Evolutionary conservation across 176 grass and related monocot genomes (phyloP).

Genomic region (Lolium rigidum): DNA sequence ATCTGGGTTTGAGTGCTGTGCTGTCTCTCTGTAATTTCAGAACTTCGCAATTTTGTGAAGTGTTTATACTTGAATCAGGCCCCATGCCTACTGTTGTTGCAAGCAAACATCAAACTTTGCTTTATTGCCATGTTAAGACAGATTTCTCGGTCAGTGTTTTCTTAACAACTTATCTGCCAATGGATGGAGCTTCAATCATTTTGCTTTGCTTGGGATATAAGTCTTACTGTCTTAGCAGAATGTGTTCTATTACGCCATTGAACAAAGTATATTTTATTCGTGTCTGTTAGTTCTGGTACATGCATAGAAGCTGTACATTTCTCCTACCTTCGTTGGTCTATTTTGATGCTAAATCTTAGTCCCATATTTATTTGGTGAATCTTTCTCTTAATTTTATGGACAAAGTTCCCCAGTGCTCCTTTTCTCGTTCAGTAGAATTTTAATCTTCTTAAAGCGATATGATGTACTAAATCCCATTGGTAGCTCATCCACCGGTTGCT

Average conservation of each 20-base stretch:
- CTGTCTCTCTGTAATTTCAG: neutral
- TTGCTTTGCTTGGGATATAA: neutral
- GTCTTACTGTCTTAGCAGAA: neutral
- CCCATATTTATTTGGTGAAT: neutral
- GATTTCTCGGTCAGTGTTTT: neutral
- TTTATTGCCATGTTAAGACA: neutral
- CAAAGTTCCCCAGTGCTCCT: neutral
- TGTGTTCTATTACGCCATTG: neutral
- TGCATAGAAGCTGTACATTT: neutral
- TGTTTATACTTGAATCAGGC: slow-evolving; percentile 8
- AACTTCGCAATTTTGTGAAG: slow-evolving; percentile 4
- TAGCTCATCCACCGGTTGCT: slow-evolving; percentile 9
- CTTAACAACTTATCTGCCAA: neutral
- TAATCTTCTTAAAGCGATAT: slow-evolving; percentile 14
- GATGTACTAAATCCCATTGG: neutral
- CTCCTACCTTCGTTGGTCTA: slow-evolving; percentile 2
- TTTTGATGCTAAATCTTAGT: slow-evolving; percentile 16
- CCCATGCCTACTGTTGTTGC: neutral
- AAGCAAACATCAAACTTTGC: slow-evolving; percentile 11
- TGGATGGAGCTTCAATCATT: neutral
- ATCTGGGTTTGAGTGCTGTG: neutral
- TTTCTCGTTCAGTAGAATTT: neutral
- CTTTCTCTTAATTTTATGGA: slow-evolving; percentile 23
- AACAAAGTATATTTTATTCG: neutral
- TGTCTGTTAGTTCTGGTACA: neutral